Evolutionary conservation across 768 basidiomycete species (phyloP), one percentile per base, ranked within the genome.

Genomic region (Phylloporus rhodoxanthus): DNA sequence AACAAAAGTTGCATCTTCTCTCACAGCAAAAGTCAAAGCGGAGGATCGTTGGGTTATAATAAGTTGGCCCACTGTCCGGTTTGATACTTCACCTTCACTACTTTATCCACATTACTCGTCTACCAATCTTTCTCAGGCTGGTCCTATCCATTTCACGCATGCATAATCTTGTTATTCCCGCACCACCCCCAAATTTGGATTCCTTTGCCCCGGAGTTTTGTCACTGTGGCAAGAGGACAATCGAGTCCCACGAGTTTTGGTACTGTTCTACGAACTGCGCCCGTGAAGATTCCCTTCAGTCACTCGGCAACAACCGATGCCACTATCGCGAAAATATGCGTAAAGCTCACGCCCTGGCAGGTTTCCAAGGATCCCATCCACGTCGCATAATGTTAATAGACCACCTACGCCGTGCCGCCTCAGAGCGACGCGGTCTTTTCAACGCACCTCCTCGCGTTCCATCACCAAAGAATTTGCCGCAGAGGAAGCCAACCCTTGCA

Each of bases 201-300:
- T 30, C 44, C 17, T 58, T 48, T 14, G 38, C 53, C 21, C 54
- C 55, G 0, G 44, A 59, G 17, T 29, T 52, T 14, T 67, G 66
- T 38, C 59, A 59, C 39, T 68, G 66, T 14, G 67, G 67, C 14
- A 50, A 33, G 11, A 41, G 36, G 32, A 67, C 66, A 0, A 36
- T 53, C 0, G 47, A 57, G 43, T 55, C 45, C 10, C 66, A 67
- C 32, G 65, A 68, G 0, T 63, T 59, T 38, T 66, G 52, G 51
- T 68, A 54, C 40, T 67, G 66, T 33, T 67, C 67, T 17, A 51
- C 49, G 2, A 2, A 47, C 0, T 68, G 67, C 10, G 67, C 66
- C 8, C 65, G 58, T 19, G 32, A 15, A 14, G 67, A 68, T 21
- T 44, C 67, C 21, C 54, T 67, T 15, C 56, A 57, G 21, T 58